Base-by-base conservation (phyloP, 1,284 basidiomycete species). In the Phellopilus nigrolimitatus region DNA sequence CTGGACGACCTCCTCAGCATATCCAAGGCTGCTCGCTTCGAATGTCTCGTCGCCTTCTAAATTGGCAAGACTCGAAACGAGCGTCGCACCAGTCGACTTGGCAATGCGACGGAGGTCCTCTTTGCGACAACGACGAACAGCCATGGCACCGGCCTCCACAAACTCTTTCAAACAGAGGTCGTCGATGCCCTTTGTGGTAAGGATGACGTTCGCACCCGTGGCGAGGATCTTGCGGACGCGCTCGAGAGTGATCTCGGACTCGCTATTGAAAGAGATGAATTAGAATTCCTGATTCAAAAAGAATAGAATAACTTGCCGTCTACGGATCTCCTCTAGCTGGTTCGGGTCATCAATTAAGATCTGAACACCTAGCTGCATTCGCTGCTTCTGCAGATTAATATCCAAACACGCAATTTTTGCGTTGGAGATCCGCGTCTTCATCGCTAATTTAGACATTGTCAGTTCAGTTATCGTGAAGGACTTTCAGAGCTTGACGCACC, bases 351-450 rank as follows among this genome's bases (percentile, higher is more conserved):
- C 97, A 33, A 99, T 93, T 39, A 97, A 82, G 66, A 99, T 95
- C 69, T 99, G 97, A 5, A 99, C 88, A 57, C 97, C 97, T 36
- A 99, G 78, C 63, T 98, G 95, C 95, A 99, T 98, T 40, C 97
- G 84, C 53, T 91, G 79, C 73, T 99, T 99, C 65, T 93, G 90
- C 44, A 99, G 77, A 71, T 99, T 98, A 68, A 99, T 99, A 66
- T 99, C 97, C 56, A 99, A 78, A 69, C 95, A 97, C 2, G 97
- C 97, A 62, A 99, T 98, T 72, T 98, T 99, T 42, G 97, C 97
- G 59, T 85, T 86, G 6, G 78, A 78, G 62, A 99, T 86, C 45
- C 92, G 85, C 59, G 90, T 95, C 74, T 97, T 99, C 97, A 99
- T 99, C 2, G 95, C 95, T 97, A 58, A 37, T 45, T 45, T 41